Evolutionary conservation across 768 basidiomycete species (phyloP), one percentile per base, ranked within the genome.

Genomic region (Mycena haematopus): DNA sequence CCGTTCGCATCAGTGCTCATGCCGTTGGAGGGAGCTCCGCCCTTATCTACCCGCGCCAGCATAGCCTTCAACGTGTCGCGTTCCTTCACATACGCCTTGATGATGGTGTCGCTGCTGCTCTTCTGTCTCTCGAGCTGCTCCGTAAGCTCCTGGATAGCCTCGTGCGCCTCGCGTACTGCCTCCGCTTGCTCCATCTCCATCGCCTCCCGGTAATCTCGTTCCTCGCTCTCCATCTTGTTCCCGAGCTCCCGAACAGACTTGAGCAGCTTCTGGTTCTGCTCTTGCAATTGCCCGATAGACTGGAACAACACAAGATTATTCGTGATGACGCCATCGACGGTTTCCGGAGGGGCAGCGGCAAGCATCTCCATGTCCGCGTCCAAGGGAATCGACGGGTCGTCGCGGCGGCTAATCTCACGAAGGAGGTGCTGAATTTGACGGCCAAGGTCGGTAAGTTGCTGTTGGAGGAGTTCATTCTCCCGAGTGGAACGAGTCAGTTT

Each of bases 231-330:
- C 83, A 98, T 85, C 79, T 91, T 90, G 38, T 82, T 76, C 6
- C 91, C 94, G 40, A 99, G 81, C 58, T 92, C 91, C 19, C 96
- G 82, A 14, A 90, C 88, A 66, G 96, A 87, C 74, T 85, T 88
- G 50, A 99, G 79, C 24, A 98, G 77, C 68, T 91, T 91, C 79
- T 93, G 90, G 73, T 99, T 99, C 77, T 96, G 95, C 44, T 88
- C 84, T 70, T 98, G 95, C n/a, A 99, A 78, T 14, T 84, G 80
- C 15, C 85, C 82, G 55, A 98, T 84, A 0, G 88, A 91, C 46
- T 83, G 82, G 86, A 95, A 99, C 35, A 92, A 83, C 25, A 98
- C 91, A 21, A 99, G 85, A 69, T 95, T 84, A 70, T 92, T 91
- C 19, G 92, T 90, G 74, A 99, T 96, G 65, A 98, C 86, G 1